phyloP scores from a whole-genome alignment of 1,284 basidiomycete species.

The Hemileccinum hortonii region DNA sequence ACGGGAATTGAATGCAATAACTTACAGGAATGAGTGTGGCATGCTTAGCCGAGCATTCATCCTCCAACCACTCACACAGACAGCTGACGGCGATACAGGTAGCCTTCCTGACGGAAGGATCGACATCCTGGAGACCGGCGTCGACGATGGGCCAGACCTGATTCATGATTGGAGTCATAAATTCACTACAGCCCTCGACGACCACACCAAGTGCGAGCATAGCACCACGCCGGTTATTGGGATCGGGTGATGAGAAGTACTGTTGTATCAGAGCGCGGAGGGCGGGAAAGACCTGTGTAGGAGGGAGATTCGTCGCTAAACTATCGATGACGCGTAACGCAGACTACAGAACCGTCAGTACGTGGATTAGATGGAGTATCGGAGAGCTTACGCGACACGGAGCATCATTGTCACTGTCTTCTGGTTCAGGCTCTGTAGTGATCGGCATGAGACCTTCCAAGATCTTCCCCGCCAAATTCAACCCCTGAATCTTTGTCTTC shows the following conservation, averaged over 20 bases:
- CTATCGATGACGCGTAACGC: slow-evolving; percentile 95
- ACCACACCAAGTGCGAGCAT: slow-evolving; percentile 95
- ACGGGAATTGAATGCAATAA: slow-evolving; percentile 14
- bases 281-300: slow-evolving; percentile 94
- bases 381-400: slow-evolving; percentile 75
- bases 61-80: slow-evolving; percentile 97
- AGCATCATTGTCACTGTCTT: slow-evolving; percentile 88
- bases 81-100: slow-evolving; percentile 95
- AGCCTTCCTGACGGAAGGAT: slow-evolving; percentile 89
- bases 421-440: slow-evolving; percentile 84
- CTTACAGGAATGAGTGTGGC: slow-evolving; percentile 81
- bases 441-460: slow-evolving; percentile 93
- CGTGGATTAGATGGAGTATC: slow-evolving; percentile 1
- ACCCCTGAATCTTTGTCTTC: slow-evolving; percentile 92
- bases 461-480: slow-evolving; percentile 84
- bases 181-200: slow-evolving; percentile 98
- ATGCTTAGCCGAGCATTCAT: slow-evolving; percentile 88
- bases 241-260: slow-evolving; percentile 82
- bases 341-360: slow-evolving; percentile 48
- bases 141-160: slow-evolving; percentile 97
- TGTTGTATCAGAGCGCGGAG: slow-evolving; percentile 79
- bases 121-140: slow-evolving; percentile 81
- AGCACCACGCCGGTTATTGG: slow-evolving; percentile 83
- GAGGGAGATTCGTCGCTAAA: slow-evolving; percentile 91
- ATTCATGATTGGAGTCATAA: slow-evolving; percentile 90